Conservation (phyloP, 2,329 filamentous ascomycete genomes). For the Hypoxylon sp. region DNA sequence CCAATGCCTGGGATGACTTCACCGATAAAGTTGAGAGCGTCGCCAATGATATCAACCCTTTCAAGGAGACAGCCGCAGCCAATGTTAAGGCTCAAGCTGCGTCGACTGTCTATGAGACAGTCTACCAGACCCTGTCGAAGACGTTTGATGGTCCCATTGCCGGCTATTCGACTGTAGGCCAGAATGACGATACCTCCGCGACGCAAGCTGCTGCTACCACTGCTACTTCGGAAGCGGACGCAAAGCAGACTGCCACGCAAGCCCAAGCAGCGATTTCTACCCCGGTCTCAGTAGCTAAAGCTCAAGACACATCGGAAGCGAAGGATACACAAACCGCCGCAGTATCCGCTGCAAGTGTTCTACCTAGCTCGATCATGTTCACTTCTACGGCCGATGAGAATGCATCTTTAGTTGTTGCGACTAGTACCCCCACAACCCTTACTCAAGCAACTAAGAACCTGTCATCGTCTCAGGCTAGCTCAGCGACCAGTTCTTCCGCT, state of each 20-base stretch:
- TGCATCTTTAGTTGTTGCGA: constrained; percentile 43
- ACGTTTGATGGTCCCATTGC: constrained; percentile 54
- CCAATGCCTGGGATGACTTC: constrained; percentile 39
- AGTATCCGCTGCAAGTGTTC: constrained; percentile 8
- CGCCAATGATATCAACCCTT: constrained; percentile 42
- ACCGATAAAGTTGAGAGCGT: constrained; percentile 44
- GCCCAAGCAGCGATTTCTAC: constrained; percentile 15
- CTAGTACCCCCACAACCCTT: constrained; percentile 44
- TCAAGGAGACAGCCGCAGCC: constrained; percentile 25
- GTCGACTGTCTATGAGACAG: constrained; percentile 48
- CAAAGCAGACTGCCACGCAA: constrained; percentile 12
- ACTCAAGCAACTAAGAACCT: constrained; percentile 36
- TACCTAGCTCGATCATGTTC: constrained; percentile 37
- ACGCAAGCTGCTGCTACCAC: constrained; percentile 20
- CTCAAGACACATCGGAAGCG: constrained; percentile 12
- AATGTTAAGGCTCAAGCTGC: constrained; percentile 37
- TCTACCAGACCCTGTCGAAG: constrained; percentile 53
- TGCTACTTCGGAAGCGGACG: constrained; percentile 10
- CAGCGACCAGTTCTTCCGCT: constrained; percentile 32
- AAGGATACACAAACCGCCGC: constrained; percentile 9
- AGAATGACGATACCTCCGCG: constrained; percentile 39
- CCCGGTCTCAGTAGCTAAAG: constrained; percentile 6
- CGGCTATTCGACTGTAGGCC: constrained; percentile 51
- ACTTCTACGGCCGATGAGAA: constrained; percentile 41
- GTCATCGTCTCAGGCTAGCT: constrained; percentile 36